Base-by-base conservation (phyloP, 2,329 filamentous ascomycete genomes). In the Biscogniauxia mediterranea region DNA sequence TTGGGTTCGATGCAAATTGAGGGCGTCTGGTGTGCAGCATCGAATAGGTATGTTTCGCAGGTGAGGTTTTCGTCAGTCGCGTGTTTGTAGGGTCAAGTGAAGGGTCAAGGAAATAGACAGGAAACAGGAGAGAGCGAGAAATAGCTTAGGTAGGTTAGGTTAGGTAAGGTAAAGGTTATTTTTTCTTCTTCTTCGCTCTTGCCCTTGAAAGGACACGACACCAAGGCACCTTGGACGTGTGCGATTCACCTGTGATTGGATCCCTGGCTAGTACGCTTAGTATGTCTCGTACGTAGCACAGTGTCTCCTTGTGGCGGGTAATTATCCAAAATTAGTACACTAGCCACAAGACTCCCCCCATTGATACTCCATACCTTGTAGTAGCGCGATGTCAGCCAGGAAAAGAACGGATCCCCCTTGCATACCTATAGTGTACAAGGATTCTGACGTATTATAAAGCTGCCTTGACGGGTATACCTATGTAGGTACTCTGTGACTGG, bases 211-310 rank as follows among this genome's bases (percentile, higher is more conserved):
- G 76, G 76, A 78, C 76, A 79, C 76, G 76, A 78, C 70, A 62
- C 38, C 38, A 46, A n/a, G 38, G 38, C 38, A 46, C 15, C 38
- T 46, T 46, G 54, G 42, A 50, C 28, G 32, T 59, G 70, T 75
- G 76, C 77, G 77, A 76, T 75, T 76, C 70, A 71, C 70, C 67
- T 73, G 66, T 74, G 68, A 77, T 77, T 77, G 76, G 67, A 69
- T 64, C 69, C 67, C 68, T 68, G 59, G 60, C 55, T 59, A 28
- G 55, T 49, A 23, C 23, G 5, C n/a, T n/a, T 23, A 23, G 23
- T 23, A n/a, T n/a, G n/a, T n/a, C n/a, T n/a, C n/a, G n/a, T n/a
- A n/a, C n/a, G 23, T 23, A 26, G 21, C 21, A 28, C 58, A 55
- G 54, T 52, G 56, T 51, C 53, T 38, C 28, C 20, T 50, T 65